These are phyloP conservation scores for Calonectria leucothoes DNA, from an alignment of 2,329 filamentous ascomycete genomes.

Conservation along the genomic window DNA sequence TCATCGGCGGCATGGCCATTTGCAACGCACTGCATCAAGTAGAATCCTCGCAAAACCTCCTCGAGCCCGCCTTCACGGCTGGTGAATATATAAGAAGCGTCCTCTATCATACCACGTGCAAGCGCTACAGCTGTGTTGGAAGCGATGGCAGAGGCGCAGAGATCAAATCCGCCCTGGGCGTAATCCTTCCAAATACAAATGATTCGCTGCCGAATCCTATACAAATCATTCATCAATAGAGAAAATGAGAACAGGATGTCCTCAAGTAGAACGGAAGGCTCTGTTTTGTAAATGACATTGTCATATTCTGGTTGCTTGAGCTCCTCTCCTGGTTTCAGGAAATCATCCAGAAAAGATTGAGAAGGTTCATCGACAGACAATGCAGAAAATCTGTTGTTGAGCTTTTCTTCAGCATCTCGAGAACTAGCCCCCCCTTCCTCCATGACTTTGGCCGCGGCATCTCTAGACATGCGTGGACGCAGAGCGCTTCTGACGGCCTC, in stretches of 20 bases:
- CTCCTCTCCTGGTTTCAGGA: background rate
- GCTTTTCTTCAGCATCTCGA: background rate
- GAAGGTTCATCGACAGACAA: background rate
- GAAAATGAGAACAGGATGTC: conserved; percentile 45
- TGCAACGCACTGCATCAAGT: conserved; percentile 1
- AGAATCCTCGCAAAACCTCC: background rate
- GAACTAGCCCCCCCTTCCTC: background rate
- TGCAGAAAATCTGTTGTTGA: background rate
- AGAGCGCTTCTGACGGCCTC: conserved; percentile 48
- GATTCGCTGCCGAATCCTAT: conserved; percentile 44
- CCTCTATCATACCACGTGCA: conserved; percentile 46
- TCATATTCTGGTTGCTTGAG: background rate
- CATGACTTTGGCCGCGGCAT: background rate
- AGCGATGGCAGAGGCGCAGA: conserved; percentile 47
- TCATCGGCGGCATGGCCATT: conserved; percentile 18
- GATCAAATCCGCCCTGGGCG: conserved; percentile 30
- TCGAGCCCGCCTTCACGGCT: background rate
- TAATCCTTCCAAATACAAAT: conserved; percentile 42
- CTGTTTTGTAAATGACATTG: conserved; percentile 44
- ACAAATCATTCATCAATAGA: conserved; percentile 45
- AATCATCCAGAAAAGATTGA: background rate
- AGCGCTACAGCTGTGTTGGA: conserved; percentile 52
- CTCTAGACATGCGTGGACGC: conserved; percentile 28
- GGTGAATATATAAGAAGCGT: conserved; percentile 28
- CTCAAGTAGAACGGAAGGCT: conserved; percentile 36